phyloP scores from a whole-genome alignment of 225 moss, liverwort and hornwort genomes.

The Antitrichia curtipendula region DNA sequence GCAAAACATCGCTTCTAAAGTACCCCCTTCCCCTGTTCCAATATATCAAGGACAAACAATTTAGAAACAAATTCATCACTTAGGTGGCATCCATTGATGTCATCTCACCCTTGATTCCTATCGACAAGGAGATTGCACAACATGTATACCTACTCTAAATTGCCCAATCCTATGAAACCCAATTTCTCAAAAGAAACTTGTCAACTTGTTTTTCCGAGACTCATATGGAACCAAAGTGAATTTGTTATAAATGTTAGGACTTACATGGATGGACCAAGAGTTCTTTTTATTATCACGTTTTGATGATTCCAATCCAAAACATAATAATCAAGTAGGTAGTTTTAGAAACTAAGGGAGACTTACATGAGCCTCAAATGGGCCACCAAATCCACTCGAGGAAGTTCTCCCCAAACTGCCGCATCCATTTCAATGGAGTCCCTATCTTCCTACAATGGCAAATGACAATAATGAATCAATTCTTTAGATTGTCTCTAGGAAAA shows the following conservation, averaged over 20 bases:
- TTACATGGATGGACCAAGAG: no score
- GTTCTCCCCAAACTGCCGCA: neutral
- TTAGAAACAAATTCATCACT: no score
- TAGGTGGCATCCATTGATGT: neutral
- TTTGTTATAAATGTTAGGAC: neutral
- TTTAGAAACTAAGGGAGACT: fast-evolving
- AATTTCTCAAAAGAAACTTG: neutral
- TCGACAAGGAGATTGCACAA: neutral
- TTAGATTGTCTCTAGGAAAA: neutral
- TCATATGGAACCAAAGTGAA: neutral
- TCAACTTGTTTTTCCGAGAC: no score
- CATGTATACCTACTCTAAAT: no score
- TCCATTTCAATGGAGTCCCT: neutral
- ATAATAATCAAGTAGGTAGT: neutral
- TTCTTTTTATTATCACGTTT: neutral
- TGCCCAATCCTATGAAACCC: neutral
- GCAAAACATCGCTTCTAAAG: neutral
- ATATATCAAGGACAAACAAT: neutral
- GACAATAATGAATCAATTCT: neutral
- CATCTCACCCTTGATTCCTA: neutral
- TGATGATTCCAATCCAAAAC: neutral
- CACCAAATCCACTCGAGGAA: neutral
- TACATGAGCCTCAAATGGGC: neutral
- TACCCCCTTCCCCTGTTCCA: neutral
- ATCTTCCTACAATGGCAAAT: neutral